A percentile compares a stretch with the other conserved stretches of the same genome.
Conservation (phyloP, 306 rosid species). For the Sesbania bispinosa region DNA sequence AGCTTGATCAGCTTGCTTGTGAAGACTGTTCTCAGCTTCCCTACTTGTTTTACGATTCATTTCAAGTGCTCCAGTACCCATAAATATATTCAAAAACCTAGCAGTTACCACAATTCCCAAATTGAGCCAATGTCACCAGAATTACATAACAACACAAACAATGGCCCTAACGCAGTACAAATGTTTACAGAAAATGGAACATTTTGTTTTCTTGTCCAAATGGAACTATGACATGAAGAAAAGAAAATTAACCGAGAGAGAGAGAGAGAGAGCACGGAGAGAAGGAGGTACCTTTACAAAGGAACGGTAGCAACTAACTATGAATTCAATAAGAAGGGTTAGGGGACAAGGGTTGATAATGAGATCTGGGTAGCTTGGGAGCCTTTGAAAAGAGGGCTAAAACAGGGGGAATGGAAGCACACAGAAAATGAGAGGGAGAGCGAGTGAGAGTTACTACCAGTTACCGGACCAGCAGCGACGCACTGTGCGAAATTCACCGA, state of each 20-base stretch:
- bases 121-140: conserved; percentile 16
- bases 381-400: background rate
- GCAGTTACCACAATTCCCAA: conserved; percentile 37
- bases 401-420: background rate
- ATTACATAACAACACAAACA: background rate
- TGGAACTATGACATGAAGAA: background rate
- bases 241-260: background rate
- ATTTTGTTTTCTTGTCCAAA: background rate
- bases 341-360: too few relatives aligned
- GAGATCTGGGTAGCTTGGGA: background rate
- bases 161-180: background rate
- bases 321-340: background rate
- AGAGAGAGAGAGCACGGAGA: background rate
- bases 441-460: background rate
- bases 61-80: conserved; percentile 38
- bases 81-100: conserved; percentile 30
- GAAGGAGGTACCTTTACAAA: background rate
- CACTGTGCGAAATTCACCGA: background rate
- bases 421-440: too few relatives aligned
- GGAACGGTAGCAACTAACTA: background rate
- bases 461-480: background rate
- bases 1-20: conserved; percentile 36
- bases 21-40: conserved; percentile 50
- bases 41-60: conserved; percentile 44
- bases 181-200: background rate